These are phyloP conservation scores for Sonneratia alba DNA, from an alignment of 345 rosid genomes.

Conservation along the genomic window DNA sequence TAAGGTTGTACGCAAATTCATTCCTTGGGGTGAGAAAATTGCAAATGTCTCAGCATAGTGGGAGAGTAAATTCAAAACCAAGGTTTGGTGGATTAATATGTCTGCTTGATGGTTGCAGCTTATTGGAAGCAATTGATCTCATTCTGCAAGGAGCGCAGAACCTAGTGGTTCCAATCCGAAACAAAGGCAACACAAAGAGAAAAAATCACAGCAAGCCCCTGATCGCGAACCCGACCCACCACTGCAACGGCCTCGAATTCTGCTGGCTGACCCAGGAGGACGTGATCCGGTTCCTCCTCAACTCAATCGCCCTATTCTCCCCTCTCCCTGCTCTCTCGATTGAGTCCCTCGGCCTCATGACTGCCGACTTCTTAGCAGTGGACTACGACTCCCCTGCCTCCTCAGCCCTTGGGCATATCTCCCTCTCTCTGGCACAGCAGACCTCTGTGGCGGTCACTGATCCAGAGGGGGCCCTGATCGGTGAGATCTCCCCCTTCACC, in stretches of 20 bases:
- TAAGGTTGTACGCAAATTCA: no score
- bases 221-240: slow-evolving; percentile 17
- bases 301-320: slow-evolving; percentile 63
- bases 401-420: slow-evolving; percentile 38
- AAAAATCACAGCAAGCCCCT: slow-evolving; percentile 26
- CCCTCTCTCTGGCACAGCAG: slow-evolving; percentile 36
- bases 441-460: slow-evolving; percentile 73
- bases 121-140: slow-evolving; percentile 69
- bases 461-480: slow-evolving; percentile 42
- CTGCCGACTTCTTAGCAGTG: slow-evolving; percentile 34
- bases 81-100: neutral
- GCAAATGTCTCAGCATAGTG: no score
- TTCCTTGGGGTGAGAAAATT: no score
- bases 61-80: neutral
- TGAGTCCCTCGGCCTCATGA: slow-evolving; percentile 51
- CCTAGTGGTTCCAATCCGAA: slow-evolving; percentile 66
- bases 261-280: slow-evolving; percentile 96
- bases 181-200: slow-evolving; percentile 28
- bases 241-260: slow-evolving; percentile 49
- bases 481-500: slow-evolving; percentile 72
- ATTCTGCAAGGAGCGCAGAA: slow-evolving; percentile 79
- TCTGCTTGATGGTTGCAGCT: slow-evolving; percentile 27
- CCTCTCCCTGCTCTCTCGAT: slow-evolving; percentile 59
- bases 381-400: slow-evolving; percentile 62
- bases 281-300: slow-evolving; percentile 61